Evolutionary conservation across 2,329 filamentous ascomycete species (phyloP).

Genomic region (Botryotinia globosa): DNA sequence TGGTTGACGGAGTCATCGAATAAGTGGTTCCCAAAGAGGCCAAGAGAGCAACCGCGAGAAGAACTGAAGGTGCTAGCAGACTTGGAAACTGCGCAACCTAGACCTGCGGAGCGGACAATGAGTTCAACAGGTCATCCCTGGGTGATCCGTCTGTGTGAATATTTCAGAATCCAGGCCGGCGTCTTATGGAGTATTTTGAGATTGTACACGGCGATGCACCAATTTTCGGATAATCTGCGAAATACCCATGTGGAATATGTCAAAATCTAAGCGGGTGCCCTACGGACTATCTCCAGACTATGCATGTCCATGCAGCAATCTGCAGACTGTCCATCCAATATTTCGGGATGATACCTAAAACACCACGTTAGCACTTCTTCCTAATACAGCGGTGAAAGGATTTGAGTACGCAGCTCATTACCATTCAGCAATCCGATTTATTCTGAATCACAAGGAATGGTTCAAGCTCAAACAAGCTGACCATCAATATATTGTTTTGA

Average conservation of each 20-base stretch:
- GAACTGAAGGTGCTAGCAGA: neutral
- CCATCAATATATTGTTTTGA: no score
- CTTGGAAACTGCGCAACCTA: neutral
- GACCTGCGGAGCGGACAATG: neutral
- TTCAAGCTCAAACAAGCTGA: no score
- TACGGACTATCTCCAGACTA: fast-evolving
- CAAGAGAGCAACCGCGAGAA: neutral
- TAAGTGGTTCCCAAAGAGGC: no score
- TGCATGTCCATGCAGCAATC: no score
- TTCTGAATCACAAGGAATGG: neutral
- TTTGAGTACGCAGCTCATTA: fast-evolving
- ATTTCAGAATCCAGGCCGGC: no score
- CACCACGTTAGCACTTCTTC: neutral
- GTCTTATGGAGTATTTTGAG: no score
- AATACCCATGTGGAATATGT: no score
- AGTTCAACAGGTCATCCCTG: neutral
- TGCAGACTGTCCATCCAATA: fast-evolving
- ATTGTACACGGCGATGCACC: no score
- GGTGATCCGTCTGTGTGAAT: no score
- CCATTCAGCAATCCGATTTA: neutral
- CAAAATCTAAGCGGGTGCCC: fast-evolving
- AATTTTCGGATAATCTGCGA: no score
- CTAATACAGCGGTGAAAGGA: neutral
- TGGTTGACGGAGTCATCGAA: no score
- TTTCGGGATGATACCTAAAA: neutral